A percentile compares a stretch with the other conserved stretches of the same genome.
Evolutionary conservation across 192 early-diverging fungal species (phyloP).

Genomic region (Rhizophlyctis rosea): DNA sequence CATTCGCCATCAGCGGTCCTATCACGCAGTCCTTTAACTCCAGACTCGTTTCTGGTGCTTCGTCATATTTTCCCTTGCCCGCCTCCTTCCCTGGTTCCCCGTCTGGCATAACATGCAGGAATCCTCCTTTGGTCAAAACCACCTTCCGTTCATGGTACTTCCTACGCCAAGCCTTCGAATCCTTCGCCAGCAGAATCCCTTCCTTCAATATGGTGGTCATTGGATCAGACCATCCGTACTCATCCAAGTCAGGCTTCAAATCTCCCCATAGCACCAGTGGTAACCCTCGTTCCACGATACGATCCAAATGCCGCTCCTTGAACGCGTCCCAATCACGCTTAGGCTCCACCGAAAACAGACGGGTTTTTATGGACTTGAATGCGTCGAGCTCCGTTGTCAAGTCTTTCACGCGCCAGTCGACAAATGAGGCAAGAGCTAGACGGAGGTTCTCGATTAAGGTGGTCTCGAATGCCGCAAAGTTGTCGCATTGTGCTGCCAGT

Average conservation of each 20-base stretch:
- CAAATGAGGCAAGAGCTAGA: slow-evolving; percentile 38
- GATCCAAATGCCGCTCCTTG: slow-evolving; percentile 18
- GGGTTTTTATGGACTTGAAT: slow-evolving; percentile 22
- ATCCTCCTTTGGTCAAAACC: slow-evolving; percentile 41
- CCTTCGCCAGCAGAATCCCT: slow-evolving; percentile 30
- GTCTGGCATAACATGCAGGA: slow-evolving; percentile 38
- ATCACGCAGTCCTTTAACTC: slow-evolving; percentile 44
- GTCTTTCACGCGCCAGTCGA: slow-evolving; percentile 33
- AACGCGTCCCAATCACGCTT: slow-evolving; percentile 41
- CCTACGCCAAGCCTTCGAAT: slow-evolving; percentile 32
- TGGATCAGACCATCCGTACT: too few relatives aligned
- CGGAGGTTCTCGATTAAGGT: slow-evolving; percentile 44
- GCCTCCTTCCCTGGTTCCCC: slow-evolving; percentile 9
- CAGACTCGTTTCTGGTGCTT: slow-evolving; percentile 37
- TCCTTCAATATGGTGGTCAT: slow-evolving; percentile 21
- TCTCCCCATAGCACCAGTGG: slow-evolving; percentile 8
- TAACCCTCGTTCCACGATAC: slow-evolving; percentile 13
- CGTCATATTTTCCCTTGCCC: slow-evolving; percentile 2
- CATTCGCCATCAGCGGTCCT: slow-evolving; percentile 36
- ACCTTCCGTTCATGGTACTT: slow-evolving; percentile 35
- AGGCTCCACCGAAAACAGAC: slow-evolving; percentile 34
- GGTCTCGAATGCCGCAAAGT: slow-evolving; percentile 44
- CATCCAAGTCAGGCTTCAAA: slow-evolving; percentile 22
- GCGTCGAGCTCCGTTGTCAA: slow-evolving; percentile 16
- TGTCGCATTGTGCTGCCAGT: slow-evolving; percentile 38